These are phyloP conservation scores for Dendrostoma leiphaemia DNA, from an alignment of 2,329 filamentous ascomycete genomes.

Conservation along the genomic window DNA sequence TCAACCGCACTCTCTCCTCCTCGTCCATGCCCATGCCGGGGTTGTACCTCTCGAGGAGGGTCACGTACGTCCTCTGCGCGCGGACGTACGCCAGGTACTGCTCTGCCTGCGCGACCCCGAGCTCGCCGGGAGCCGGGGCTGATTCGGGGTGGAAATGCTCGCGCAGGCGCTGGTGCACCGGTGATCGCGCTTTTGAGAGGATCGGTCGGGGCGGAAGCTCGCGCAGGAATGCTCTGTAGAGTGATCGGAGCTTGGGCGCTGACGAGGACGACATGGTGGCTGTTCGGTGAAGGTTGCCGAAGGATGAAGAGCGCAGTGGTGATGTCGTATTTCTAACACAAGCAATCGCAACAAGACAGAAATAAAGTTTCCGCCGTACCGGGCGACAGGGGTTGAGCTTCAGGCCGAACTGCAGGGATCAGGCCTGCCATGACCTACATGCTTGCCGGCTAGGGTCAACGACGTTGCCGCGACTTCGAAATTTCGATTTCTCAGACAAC, in stretches of 20 bases:
- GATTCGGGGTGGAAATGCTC: conserved; percentile 47
- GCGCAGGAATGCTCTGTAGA: conserved; percentile 87
- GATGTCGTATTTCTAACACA: too few relatives aligned
- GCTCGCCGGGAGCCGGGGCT: conserved; percentile 23
- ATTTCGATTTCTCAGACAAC: conserved; percentile 1
- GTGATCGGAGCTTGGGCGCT: conserved; percentile 60
- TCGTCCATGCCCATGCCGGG: conserved; percentile 85
- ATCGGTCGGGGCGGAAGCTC: conserved; percentile 75
- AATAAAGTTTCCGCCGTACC: too few relatives aligned
- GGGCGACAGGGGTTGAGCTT: too few relatives aligned
- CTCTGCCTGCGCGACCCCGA: conserved; percentile 52
- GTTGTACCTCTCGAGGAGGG: conserved; percentile 87
- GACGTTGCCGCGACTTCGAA: conserved; percentile 16
- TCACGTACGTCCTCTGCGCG: conserved; percentile 81
- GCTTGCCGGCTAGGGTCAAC: too few relatives aligned
- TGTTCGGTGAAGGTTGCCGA: background rate
- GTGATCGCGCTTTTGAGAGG: conserved; percentile 57
- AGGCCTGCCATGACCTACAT: conserved; percentile 1
- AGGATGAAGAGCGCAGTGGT: background rate
- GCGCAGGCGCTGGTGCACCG: conserved; percentile 69
- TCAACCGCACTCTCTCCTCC: conserved; percentile 80
- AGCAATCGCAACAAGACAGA: too few relatives aligned
- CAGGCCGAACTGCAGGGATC: background rate
- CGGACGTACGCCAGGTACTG: conserved; percentile 79
- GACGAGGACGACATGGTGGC: conserved; percentile 30